A percentile compares a stretch with the other conserved stretches of the same genome.
Evolutionary conservation across 371 early-diverging fungal species (phyloP).

Genomic region (Mortierella sp.): DNA sequence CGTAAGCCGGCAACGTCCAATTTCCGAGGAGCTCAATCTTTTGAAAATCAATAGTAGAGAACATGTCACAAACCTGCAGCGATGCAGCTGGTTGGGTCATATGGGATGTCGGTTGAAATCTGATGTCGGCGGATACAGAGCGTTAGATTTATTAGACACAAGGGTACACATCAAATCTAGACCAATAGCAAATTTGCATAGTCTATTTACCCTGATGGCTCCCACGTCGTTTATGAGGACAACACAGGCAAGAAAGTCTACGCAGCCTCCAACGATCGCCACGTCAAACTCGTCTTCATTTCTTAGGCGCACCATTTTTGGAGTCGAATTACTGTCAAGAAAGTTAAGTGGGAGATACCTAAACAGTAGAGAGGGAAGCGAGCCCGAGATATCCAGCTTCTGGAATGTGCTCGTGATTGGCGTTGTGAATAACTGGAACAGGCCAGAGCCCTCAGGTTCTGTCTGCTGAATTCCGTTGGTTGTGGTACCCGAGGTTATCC

Average conservation of each 20-base stretch:
- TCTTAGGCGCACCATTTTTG: conserved; percentile 14
- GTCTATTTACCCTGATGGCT: neutral
- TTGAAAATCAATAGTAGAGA: neutral
- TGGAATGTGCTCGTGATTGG: neutral
- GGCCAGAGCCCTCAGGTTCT: conserved; percentile 12
- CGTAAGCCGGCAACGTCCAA: neutral
- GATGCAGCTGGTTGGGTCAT: conserved; percentile 23
- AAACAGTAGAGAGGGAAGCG: neutral
- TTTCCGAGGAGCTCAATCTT: neutral
- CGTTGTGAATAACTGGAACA: conserved; percentile 1
- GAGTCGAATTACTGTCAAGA: neutral
- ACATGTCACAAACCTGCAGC: conserved; percentile 8
- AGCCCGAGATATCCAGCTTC: conserved; percentile 10
- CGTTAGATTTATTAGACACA: neutral
- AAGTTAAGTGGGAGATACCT: neutral
- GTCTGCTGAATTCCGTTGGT: neutral
- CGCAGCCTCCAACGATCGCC: neutral
- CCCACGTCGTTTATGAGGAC: neutral
- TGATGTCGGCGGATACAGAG: neutral
- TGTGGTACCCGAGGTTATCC: conserved; percentile 12
- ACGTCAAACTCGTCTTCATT: neutral
- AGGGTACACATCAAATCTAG: too few species aligned
- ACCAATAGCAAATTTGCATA: too few species aligned
- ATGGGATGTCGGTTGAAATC: conserved; percentile 1
- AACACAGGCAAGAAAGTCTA: neutral